A percentile compares a stretch with the other conserved stretches of the same genome.
Evolutionary conservation across 306 rosid genomes (phyloP).

Genomic region (Vicia villosa): DNA sequence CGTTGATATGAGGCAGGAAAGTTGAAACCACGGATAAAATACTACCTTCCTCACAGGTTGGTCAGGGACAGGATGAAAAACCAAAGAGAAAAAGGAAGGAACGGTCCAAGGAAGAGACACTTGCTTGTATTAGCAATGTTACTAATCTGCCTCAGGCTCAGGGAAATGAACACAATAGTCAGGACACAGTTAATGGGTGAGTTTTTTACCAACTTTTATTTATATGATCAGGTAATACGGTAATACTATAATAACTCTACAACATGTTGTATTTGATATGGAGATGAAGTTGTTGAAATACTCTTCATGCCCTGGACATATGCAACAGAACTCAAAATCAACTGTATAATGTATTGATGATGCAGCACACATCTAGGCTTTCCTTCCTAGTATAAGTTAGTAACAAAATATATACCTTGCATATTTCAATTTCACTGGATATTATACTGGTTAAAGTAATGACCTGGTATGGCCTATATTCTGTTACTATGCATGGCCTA

Average conservation of each 20-base stretch:
- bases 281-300: conserved; percentile 16
- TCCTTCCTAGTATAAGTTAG: conserved; percentile 14
- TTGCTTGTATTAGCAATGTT: conserved; percentile 2
- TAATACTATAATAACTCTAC: background rate
- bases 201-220: conserved; percentile 25
- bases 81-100: conserved; percentile 45
- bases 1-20: conserved; percentile 26
- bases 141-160: conserved; percentile 12
- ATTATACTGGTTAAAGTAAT: background rate
- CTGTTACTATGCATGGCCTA: background rate
- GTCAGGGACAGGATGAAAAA: conserved; percentile 32
- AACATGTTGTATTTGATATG: background rate
- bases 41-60: conserved; percentile 34
- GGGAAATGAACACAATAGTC: conserved; percentile 27
- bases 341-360: background rate
- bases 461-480: conserved; percentile 1
- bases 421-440: conserved; percentile 22
- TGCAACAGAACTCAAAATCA: conserved; percentile 15
- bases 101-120: conserved; percentile 13
- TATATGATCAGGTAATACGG: background rate
- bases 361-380: conserved; percentile 27
- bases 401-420: background rate
- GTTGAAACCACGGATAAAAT: conserved; percentile 28
- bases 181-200: conserved; percentile 40
- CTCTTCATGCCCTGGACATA: background rate